Evolutionary conservation across 352 stramenopile species (phyloP).

Genomic region (Phytophthora parvispora): DNA sequence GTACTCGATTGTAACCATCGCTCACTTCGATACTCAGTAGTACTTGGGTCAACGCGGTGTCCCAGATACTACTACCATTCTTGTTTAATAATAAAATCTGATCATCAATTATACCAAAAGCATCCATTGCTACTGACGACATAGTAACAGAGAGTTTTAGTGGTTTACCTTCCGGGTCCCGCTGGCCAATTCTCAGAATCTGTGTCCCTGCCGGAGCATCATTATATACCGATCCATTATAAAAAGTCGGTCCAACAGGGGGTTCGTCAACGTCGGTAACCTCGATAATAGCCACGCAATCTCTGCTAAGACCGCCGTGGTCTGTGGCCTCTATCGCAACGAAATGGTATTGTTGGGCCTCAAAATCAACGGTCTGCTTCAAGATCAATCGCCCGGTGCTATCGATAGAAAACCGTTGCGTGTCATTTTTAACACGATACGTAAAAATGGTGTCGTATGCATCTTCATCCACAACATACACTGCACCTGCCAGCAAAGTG

Average conservation of each 20-base stretch:
- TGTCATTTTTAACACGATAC: conserved; percentile 28
- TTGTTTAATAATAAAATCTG: conserved; percentile 24
- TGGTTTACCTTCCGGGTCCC: conserved; percentile 21
- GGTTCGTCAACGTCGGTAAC: conserved; percentile 54
- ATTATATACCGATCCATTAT: conserved; percentile 45
- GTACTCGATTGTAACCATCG: conserved; percentile 31
- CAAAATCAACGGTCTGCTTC: conserved; percentile 46
- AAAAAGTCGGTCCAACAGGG: conserved; percentile 35
- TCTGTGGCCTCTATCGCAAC: conserved; percentile 46
- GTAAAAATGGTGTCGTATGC: conserved; percentile 18
- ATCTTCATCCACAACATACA: conserved; percentile 31
- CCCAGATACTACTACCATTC: not conserved
- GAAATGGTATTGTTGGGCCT: conserved; percentile 34
- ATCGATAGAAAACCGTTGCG: conserved; percentile 43
- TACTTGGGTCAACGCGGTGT: not conserved
- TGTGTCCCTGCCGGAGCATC: conserved; percentile 8
- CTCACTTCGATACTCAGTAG: conserved; percentile 24
- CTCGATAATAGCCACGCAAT: conserved; percentile 44
- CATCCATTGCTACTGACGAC: not conserved
- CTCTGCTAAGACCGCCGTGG: conserved; percentile 36
- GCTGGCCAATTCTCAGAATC: conserved; percentile 26
- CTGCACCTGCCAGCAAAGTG: conserved; percentile 7
- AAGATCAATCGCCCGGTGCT: conserved; percentile 38
- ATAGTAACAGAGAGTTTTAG: conserved; percentile 18
- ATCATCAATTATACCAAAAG: conserved; percentile 25